phyloP scores from a whole-genome alignment of 2,329 filamentous ascomycete species.

The Xenoacremonium recifei region DNA sequence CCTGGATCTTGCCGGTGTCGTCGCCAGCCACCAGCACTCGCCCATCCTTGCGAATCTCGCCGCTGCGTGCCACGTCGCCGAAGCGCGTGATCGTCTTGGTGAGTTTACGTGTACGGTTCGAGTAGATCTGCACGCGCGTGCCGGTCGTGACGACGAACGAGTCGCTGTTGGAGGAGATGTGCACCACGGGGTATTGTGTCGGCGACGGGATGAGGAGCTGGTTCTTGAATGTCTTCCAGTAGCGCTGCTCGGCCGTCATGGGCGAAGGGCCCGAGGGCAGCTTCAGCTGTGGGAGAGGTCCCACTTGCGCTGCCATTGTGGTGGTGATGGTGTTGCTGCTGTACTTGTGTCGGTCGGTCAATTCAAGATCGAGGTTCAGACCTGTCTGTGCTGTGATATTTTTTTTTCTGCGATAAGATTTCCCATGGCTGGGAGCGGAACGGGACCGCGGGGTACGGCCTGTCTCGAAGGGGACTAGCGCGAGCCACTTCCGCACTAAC shows the following conservation, averaged over 20 bases:
- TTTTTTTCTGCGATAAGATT: constrained; percentile 30
- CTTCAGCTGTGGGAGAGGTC: constrained; percentile 76
- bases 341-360: constrained; percentile 11
- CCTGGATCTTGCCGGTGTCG: constrained; percentile 87
- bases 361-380: constrained; percentile 10
- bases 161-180: constrained; percentile 77
- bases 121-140: constrained; percentile 90
- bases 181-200: constrained; percentile 83
- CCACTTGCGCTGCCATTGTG: constrained; percentile 84
- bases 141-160: constrained; percentile 94
- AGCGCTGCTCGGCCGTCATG: constrained; percentile 86
- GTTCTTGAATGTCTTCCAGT: constrained; percentile 95
- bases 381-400: constrained; percentile 18
- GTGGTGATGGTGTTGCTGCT: constrained; percentile 17
- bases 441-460: constrained; percentile 8
- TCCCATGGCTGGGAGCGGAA: constrained; percentile 18
- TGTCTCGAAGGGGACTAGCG: constrained; percentile 3
- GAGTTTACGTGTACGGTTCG: constrained; percentile 84
- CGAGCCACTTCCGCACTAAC: neutral
- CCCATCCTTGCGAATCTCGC: constrained; percentile 84
- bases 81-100: constrained; percentile 94
- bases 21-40: constrained; percentile 88
- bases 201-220: constrained; percentile 87
- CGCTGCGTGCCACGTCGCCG: constrained; percentile 85
- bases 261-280: constrained; percentile 79